Base-by-base conservation (phyloP, 805 yeast genomes). In the Nakazawaea wickerhamii region DNA sequence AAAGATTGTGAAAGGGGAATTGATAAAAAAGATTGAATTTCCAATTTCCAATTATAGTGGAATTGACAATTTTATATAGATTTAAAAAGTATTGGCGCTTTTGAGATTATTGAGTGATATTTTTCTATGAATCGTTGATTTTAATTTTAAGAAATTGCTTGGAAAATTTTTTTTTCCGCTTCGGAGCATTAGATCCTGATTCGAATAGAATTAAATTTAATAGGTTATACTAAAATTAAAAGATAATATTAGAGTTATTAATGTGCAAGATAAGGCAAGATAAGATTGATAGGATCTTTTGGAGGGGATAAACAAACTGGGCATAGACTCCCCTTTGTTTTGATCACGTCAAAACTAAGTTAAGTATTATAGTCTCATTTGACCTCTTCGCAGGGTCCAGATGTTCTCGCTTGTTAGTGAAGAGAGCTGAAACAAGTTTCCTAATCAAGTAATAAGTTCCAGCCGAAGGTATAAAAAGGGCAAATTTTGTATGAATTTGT, bases 91-190 rank as follows among this genome's bases (percentile, higher is more conserved):
- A n/a, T n/a, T n/a, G n/a, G n/a, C n/a, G n/a, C n/a, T n/a, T n/a
- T n/a, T n/a, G n/a, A n/a, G n/a, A n/a, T n/a, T n/a, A n/a, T n/a
- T n/a, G n/a, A n/a, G n/a, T n/a, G n/a, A n/a, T n/a, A n/a, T n/a
- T n/a, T n/a, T n/a, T n/a, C n/a, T n/a, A n/a, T n/a, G n/a, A n/a
- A n/a, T n/a, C n/a, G n/a, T n/a, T n/a, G n/a, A n/a, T n/a, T n/a
- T n/a, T n/a, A n/a, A n/a, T n/a, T n/a, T n/a, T n/a, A n/a, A n/a
- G n/a, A 21, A 31, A 31, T 9, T 9, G 35, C 35, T 31, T 31
- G 35, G 35, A 31, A 31, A 31, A 31, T 17, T 31, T 31, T 31
- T 28, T 25, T 17, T 28, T 28, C 31, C 31, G 31, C 31, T 11
- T 28, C 31, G 11, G 31, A 28, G n/a, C 31, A 28, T 28, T 13